A percentile compares a stretch with the other conserved stretches of the same genome.
Conservation (phyloP, 345 rosid species). For the Chamaenerion angustifolium region DNA sequence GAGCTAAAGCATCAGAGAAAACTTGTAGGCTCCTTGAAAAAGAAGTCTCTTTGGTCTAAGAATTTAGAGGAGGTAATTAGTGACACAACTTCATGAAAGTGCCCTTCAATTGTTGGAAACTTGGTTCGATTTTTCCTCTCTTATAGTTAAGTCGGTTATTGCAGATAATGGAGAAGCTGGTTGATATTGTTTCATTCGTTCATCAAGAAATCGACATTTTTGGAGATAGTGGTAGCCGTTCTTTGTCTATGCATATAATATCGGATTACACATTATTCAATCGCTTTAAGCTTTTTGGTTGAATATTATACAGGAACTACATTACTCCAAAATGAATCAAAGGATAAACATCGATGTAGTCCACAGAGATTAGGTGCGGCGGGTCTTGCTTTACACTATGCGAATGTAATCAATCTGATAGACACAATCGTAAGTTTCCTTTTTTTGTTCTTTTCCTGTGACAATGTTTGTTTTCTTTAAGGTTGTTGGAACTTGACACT, state of each 20-base stretch:
- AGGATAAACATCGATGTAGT: conserved; percentile 12
- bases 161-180: conserved; percentile 77
- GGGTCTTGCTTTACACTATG: conserved; percentile 89
- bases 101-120: too few relatives aligned
- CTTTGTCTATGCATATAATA: background rate
- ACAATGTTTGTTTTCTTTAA: background rate
- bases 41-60: conserved; percentile 89
- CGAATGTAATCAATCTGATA: conserved; percentile 73
- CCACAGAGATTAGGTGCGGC: conserved; percentile 52
- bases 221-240: conserved; percentile 42
- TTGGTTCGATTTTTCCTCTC: too few relatives aligned
- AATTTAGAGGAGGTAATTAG: conserved; percentile 60
- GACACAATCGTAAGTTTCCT: conserved; percentile 58
- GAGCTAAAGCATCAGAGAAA: conserved; percentile 77
- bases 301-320: conserved; percentile 17
- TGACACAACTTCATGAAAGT: too few relatives aligned
- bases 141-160: conserved; percentile 4
- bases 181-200: conserved; percentile 59
- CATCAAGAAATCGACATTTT: conserved; percentile 76
- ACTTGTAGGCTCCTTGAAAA: conserved; percentile 62
- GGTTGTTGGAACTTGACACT: background rate
- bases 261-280: too few relatives aligned
- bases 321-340: conserved; percentile 9
- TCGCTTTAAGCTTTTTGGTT: background rate
- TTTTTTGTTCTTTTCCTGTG: background rate